phyloP scores from a whole-genome alignment of 2,329 filamentous ascomycete species.

The Cercospora sp. region DNA sequence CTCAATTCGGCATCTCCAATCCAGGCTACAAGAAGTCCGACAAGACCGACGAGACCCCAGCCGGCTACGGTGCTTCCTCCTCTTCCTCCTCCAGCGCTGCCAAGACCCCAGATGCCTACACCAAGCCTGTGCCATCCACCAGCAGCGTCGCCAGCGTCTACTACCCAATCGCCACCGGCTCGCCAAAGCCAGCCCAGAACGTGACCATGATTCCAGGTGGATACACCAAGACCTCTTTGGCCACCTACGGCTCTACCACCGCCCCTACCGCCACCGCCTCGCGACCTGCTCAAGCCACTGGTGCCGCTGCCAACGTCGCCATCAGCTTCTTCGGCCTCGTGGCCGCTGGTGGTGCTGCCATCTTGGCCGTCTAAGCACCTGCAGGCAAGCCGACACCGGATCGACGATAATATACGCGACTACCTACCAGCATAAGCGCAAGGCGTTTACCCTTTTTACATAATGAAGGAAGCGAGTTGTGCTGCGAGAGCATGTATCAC shows the following conservation, averaged over 20 bases:
- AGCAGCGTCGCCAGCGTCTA: constrained; percentile 25
- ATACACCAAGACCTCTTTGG: background rate
- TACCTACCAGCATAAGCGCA: background rate
- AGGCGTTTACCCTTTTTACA: background rate
- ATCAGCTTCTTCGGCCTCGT: constrained; percentile 43
- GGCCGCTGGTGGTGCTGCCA: constrained; percentile 44
- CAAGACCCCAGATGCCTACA: constrained; percentile 5
- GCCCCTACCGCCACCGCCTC: constrained; percentile 26
- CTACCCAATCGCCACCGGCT: constrained; percentile 18
- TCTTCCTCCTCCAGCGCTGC: constrained; percentile 32
- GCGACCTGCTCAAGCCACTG: constrained; percentile 24
- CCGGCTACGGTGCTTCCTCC: constrained; percentile 53
- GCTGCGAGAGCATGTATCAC: background rate
- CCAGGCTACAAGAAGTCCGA: constrained; percentile 32
- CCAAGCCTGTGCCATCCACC: constrained; percentile 29
- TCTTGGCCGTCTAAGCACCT: constrained; percentile 38
- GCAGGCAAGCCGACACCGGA: background rate
- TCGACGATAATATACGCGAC: background rate
- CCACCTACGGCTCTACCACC: constrained; percentile 25
- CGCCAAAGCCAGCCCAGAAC: background rate
- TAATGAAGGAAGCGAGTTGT: background rate
- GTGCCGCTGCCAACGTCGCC: constrained; percentile 33
- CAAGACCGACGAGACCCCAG: constrained; percentile 20
- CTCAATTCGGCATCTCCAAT: constrained; percentile 62
- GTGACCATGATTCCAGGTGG: background rate